Percentiles rank a stretch among this genome's conserved stretches.
These are phyloP conservation scores for Candida mesenterica DNA, from an alignment of 1,139 yeast genomes.

Conservation along the genomic window DNA sequence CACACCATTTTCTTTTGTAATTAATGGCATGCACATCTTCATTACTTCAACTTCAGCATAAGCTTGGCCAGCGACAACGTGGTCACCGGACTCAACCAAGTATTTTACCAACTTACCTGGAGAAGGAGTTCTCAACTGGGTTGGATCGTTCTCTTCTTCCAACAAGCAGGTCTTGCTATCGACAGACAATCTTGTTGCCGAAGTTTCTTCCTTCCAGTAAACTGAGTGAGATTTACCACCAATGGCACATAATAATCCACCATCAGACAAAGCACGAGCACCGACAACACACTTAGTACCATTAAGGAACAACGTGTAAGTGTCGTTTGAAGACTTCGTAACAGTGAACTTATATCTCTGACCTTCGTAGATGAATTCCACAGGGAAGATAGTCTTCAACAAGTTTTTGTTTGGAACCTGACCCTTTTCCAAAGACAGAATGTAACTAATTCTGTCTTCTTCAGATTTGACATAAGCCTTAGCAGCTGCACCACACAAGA, in stretches of 20 bases:
- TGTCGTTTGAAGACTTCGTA: constrained; percentile 83
- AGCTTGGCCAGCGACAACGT: constrained; percentile 85
- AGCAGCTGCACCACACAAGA: constrained; percentile 95
- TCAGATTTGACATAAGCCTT: constrained; percentile 84
- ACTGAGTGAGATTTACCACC: constrained; percentile 94
- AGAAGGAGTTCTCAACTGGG: constrained; percentile 96
- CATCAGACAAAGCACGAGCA: constrained; percentile 85
- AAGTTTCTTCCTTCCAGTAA: constrained; percentile 96
- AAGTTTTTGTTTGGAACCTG: constrained; percentile 84
- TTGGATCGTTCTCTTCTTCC: constrained; percentile 96
- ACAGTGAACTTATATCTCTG: constrained; percentile 91
- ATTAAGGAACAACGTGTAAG: constrained; percentile 85
- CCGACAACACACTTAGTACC: constrained; percentile 90
- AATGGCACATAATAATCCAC: constrained; percentile 83
- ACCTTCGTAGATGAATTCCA: constrained; percentile 94
- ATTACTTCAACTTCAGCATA: constrained; percentile 98
- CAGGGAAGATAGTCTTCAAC: constrained; percentile 83
- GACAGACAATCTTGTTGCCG: constrained; percentile 93
- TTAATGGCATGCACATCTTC: constrained; percentile 96
- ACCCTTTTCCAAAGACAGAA: constrained; percentile 81
- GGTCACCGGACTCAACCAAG: constrained; percentile 94
- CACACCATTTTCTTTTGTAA: constrained; percentile 90
- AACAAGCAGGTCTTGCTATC: constrained; percentile 92
- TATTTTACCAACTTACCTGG: constrained; percentile 97
- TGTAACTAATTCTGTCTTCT: constrained; percentile 66